These are phyloP conservation scores for Chimonanthus praecox DNA, from an alignment of 164 flowering plant genomes.

Conservation along the genomic window DNA sequence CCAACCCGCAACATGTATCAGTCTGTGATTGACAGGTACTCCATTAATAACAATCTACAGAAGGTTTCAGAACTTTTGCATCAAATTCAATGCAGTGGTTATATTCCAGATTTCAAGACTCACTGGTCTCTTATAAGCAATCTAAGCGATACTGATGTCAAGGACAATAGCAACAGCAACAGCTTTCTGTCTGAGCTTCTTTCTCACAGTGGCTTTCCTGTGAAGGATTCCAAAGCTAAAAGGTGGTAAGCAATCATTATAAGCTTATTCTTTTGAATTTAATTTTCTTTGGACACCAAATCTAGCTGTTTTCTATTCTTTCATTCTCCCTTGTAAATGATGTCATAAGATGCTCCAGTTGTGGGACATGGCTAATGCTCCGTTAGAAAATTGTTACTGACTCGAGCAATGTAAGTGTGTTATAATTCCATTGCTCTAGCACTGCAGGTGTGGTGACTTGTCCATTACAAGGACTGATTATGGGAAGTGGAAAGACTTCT, in stretches of 20 bases:
- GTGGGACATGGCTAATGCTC: not conserved
- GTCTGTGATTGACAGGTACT: conserved; percentile 43
- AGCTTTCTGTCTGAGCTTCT: conserved; percentile 76
- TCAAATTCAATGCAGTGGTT: conserved; percentile 65
- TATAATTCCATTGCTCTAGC: not conserved
- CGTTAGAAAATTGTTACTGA: not conserved
- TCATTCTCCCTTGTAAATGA: not conserved
- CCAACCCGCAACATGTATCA: conserved; percentile 52
- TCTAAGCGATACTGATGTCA: conserved; percentile 38
- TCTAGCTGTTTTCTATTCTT: not conserved
- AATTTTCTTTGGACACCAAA: not conserved
- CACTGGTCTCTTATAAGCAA: conserved; percentile 89
- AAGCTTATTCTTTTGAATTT: not conserved
- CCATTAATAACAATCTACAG: conserved; percentile 36
- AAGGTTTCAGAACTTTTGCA: conserved; percentile 61
- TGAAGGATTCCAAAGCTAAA: conserved; percentile 15
- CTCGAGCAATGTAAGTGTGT: not conserved
- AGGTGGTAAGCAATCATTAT: conserved; percentile 4
- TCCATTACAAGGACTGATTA: no score
- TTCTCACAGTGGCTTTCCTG: conserved; percentile 56
- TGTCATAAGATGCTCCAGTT: not conserved
- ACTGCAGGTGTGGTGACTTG: no score
- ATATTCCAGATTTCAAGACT: conserved; percentile 67
- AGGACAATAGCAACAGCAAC: conserved; percentile 19
- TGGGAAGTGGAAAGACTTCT: no score